Evolutionary conservation across 176 grass and related monocot species (phyloP).

Genomic region (Olyra latifolia): DNA sequence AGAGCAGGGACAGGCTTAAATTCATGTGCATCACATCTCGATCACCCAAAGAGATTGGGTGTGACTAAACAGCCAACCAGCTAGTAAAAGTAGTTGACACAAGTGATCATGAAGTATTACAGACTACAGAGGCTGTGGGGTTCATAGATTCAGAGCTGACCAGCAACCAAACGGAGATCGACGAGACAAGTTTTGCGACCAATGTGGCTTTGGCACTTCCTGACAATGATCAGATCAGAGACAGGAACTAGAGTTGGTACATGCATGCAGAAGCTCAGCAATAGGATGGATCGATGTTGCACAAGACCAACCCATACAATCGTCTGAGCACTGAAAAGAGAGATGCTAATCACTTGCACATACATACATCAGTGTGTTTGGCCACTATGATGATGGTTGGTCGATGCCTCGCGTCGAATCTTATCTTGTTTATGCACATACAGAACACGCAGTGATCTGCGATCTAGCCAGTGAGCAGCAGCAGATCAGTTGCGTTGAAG

Average conservation of each 20-base stretch:
- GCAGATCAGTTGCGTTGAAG: neutral
- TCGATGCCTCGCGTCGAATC: conserved; percentile 10
- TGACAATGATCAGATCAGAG: neutral
- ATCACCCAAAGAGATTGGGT: neutral
- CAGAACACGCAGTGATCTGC: neutral
- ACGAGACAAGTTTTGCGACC: neutral
- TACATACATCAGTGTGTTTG: neutral
- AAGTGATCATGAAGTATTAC: neutral
- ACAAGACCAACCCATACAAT: neutral
- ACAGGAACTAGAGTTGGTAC: neutral
- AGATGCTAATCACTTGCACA: neutral
- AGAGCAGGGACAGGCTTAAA: neutral
- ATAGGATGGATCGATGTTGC: neutral
- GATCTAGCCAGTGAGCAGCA: neutral
- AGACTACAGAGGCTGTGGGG: neutral
- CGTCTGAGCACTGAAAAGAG: neutral
- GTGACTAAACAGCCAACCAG: neutral
- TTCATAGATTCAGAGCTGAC: neutral
- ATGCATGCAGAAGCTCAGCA: neutral
- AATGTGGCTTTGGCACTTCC: neutral
- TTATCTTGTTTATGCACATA: neutral
- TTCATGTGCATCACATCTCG: neutral
- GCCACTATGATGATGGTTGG: conserved; percentile 27
- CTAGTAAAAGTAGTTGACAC: neutral
- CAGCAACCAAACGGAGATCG: neutral